A percentile compares a stretch with the other conserved stretches of the same genome.
Conservation (phyloP, 306 rosid genomes). For the Albizia julibrissin region DNA sequence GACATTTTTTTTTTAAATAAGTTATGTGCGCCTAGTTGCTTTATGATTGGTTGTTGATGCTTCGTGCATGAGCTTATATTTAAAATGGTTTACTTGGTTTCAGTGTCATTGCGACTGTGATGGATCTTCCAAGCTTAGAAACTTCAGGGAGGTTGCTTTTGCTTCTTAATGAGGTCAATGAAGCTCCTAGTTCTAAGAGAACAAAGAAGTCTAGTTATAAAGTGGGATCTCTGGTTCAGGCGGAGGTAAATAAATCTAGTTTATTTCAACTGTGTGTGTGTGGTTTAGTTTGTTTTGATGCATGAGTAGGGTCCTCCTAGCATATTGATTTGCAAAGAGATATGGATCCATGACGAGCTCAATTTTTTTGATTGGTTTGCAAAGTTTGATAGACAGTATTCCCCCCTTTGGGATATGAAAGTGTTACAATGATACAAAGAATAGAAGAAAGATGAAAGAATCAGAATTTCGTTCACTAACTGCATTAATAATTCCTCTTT, state of each 20-base stretch:
- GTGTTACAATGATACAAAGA: background rate
- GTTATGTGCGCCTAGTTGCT: background rate
- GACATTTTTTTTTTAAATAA: background rate
- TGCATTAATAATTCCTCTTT: background rate
- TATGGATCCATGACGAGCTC: conserved; percentile 11
- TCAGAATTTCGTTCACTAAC: background rate
- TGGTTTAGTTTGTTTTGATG: background rate
- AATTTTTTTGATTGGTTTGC: conserved; percentile 16
- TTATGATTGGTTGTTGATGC: conserved; percentile 1
- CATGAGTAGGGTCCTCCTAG: conserved; percentile 8
- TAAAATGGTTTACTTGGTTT: conserved; percentile 41
- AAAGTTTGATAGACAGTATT: background rate
- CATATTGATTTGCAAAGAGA: background rate
- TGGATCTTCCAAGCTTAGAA: conserved; percentile 77
- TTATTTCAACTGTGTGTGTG: background rate
- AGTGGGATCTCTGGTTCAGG: conserved; percentile 88
- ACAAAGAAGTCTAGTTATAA: conserved; percentile 64
- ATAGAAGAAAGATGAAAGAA: background rate
- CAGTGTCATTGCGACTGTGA: conserved; percentile 75
- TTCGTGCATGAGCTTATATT: conserved; percentile 22
- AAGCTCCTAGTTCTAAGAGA: conserved; percentile 72
- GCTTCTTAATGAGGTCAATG: conserved; percentile 59
- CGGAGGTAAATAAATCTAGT: conserved; percentile 65
- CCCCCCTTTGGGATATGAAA: background rate
- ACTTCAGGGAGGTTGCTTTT: conserved; percentile 75